A percentile compares a stretch with the other conserved stretches of the same genome.
phyloP scores from a whole-genome alignment of 2,329 filamentous ascomycete genomes.

The Talaromyces pinophilus region DNA sequence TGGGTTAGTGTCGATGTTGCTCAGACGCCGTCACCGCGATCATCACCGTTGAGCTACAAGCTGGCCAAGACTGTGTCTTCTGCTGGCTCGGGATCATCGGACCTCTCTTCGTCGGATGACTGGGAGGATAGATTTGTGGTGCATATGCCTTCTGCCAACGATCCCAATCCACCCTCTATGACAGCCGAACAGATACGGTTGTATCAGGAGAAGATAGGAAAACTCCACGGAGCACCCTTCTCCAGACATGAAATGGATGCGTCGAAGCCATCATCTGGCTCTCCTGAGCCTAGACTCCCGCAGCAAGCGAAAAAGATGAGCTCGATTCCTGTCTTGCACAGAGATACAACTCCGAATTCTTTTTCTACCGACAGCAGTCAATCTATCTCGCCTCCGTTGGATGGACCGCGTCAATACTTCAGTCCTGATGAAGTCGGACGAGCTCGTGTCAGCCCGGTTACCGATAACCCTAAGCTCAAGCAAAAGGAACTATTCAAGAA shows the following conservation, averaged over 20 bases:
- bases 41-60: constrained; percentile 17
- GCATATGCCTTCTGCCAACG: constrained; percentile 46
- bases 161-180: constrained; percentile 45
- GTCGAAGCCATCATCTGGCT: constrained; percentile 28
- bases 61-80: constrained; percentile 34
- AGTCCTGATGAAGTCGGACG: constrained; percentile 44
- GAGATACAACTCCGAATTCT: constrained; percentile 3
- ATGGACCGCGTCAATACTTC: constrained; percentile 34
- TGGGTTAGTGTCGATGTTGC: constrained; percentile 36
- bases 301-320: constrained; percentile 10
- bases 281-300: constrained; percentile 24
- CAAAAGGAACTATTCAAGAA: constrained; percentile 28
- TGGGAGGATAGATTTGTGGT: constrained; percentile 47
- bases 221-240: constrained; percentile 34
- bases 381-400: constrained; percentile 18
- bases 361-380: constrained; percentile 12
- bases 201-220: constrained; percentile 39
- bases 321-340: constrained; percentile 14
- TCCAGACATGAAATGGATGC: constrained; percentile 22
- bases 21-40: constrained; percentile 29
- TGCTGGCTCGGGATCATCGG: constrained; percentile 33
- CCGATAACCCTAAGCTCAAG: constrained; percentile 35
- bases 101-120: constrained; percentile 34
- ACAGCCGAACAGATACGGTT: constrained; percentile 41
- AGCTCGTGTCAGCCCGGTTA: constrained; percentile 39